Conservation (phyloP, 352 stramenopile species). For the Globisporangium orthogonon region DNA sequence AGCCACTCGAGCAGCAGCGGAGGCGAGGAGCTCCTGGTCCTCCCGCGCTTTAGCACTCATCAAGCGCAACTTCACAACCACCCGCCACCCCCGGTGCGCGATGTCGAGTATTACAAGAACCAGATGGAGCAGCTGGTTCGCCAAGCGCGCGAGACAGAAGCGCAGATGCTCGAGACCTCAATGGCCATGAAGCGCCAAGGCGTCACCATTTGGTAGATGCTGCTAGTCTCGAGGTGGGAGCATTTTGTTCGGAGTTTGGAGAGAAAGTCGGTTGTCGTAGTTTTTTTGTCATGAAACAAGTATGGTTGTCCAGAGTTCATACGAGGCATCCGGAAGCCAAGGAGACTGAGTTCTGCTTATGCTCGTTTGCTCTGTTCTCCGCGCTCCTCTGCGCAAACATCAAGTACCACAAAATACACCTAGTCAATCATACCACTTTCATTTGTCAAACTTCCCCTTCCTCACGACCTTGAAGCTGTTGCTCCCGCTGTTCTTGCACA, state of each 20-base stretch:
- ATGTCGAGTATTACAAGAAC: conserved; percentile 43
- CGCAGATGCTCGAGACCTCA: conserved; percentile 54
- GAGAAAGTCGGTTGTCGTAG: not conserved
- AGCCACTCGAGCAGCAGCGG: conserved; percentile 5
- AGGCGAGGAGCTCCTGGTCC: conserved; percentile 2
- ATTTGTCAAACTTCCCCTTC: not conserved
- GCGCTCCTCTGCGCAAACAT: no score
- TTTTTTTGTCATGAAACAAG: no score
- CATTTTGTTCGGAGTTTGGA: no score
- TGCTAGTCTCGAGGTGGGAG: not conserved
- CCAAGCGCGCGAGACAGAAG: conserved; percentile 65
- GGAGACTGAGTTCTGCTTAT: no score
- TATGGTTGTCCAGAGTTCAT: no score
- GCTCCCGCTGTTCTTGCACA: no score
- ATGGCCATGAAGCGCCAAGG: conserved; percentile 40
- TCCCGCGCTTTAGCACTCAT: conserved; percentile 6
- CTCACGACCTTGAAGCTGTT: no score
- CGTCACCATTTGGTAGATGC: conserved; percentile 21
- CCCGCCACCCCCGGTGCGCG: not conserved
- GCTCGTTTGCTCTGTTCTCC: no score
- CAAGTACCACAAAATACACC: no score
- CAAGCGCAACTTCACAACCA: conserved; percentile 2
- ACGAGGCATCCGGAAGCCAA: no score
- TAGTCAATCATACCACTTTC: no score
- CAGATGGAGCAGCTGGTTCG: conserved; percentile 68